Evolutionary conservation across 495 filamentous ascomycete species (phyloP), one percentile per base, ranked within the genome.

Genomic region (Daldinia bambusicola): DNA sequence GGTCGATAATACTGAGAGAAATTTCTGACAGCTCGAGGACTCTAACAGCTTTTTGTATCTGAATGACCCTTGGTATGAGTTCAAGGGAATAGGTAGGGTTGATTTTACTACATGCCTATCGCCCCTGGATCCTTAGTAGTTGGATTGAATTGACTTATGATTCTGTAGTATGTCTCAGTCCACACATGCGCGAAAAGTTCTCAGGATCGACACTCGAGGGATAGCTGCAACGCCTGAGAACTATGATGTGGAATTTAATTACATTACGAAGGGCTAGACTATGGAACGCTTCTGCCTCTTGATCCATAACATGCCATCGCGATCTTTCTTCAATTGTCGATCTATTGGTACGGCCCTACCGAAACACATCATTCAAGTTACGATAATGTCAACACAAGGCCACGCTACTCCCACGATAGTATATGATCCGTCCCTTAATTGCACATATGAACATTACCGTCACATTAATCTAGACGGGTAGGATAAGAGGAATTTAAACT

Each of bases 31-130:
- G 51, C 16, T 32, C 36, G 32, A 55, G 16, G 43, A 5, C 22
- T 48, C 53, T 18, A 55, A 58, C 14, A 26, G 36, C 37, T 61
- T 72, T 72, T 72, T 72, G 65, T 72, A 69, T 61, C 30, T 31
- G 14, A 13, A 56, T 34, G 34, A 12, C 20, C 16, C 43, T 2
- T 16, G 1, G 13, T 45, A 67, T 38, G 60, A 37, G 26, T 30
- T 22, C 8, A 26, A 14, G 50, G 18, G 32, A 40, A 51, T 14
- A 20, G 53, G n/a, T 10, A 30, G 10, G 13, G 30, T 55, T 64
- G 64, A 41, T 55, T 58, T 61, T 59, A 38, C 38, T 43, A 12
- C 61, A 63, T 72, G 22, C 61, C 64, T 69, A 10, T 13, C 40
- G 41, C 68, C 70, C 61, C 65, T 67, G 55, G 55, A 65, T 56